Evolutionary conservation across 148 eudicot species (phyloP), one percentile per base, ranked within the genome.

Genomic region (Bassia scoparia): DNA sequence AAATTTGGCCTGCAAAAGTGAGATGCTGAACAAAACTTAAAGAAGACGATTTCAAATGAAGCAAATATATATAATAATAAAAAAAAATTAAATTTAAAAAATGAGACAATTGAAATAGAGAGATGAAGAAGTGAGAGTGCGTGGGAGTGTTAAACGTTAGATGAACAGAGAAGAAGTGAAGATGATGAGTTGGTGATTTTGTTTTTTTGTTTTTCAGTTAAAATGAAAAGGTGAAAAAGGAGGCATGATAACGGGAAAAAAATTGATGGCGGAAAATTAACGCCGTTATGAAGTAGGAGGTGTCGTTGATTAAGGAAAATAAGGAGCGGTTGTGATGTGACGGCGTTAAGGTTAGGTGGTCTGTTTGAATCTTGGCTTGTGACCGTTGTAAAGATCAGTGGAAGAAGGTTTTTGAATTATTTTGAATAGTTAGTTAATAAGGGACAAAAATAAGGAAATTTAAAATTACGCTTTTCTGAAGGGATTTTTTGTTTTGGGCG

Each of bases 211-310:
- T 35, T 35, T 49, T 58, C 10, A 11, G 33, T 33, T 29, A 62
- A 38, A 41, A 33, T 46, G 27, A 43, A 27, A 66, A 66, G 43
- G 33, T 24, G 7, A 15, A 38, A 61, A 29, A 18, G 14, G 27
- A 58, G 13, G 27, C 13, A 12, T 62, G 43, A 34, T 62, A 56
- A 17, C 46, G 46, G 46, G 46, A 41, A 31, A 38, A 46, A n/a
- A 33, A 50, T n/a, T n/a, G 38, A 15, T 43, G 54, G 76, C 23
- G 31, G 44, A 46, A 67, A 72, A 77, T 11, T 72, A 61, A 72
- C 76, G 76, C 77, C 85, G 89, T 86, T 86, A 80, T 46, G 31
- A 70, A 54, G 53, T 15, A 69, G 67, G 75, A n/a, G 31, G 26
- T 63, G 52, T 33, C 61, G 69, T 70, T 73, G 7, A 23, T 1